These are phyloP conservation scores for Hypsizygus ulmarius DNA, from an alignment of 1,284 basidiomycete species.

Conservation along the genomic window DNA sequence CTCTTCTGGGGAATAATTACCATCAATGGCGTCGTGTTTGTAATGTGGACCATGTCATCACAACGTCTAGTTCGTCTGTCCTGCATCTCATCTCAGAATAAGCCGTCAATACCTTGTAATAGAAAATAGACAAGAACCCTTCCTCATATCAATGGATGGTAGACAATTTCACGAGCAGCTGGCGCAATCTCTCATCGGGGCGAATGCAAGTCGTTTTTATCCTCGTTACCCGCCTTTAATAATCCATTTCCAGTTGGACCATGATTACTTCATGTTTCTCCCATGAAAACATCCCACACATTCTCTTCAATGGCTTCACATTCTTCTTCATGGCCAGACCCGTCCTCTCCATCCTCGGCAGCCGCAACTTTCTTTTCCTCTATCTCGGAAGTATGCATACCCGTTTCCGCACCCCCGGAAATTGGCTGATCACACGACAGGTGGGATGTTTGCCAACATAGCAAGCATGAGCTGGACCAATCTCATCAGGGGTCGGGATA, in stretches of 20 bases:
- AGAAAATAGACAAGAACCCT: slow-evolving; percentile 46
- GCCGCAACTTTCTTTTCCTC: slow-evolving; percentile 66
- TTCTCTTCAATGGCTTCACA: slow-evolving; percentile 77
- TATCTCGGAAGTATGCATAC: slow-evolving; percentile 67
- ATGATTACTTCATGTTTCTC: slow-evolving; percentile 75
- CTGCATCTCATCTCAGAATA: background rate
- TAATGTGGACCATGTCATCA: slow-evolving; percentile 38
- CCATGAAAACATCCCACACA: slow-evolving; percentile 62
- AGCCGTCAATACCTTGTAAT: background rate
- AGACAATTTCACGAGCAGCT: slow-evolving; percentile 66
- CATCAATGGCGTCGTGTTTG: slow-evolving; percentile 39
- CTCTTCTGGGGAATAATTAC: slow-evolving; percentile 43
- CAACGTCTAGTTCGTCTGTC: slow-evolving; percentile 32
- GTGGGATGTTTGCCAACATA: slow-evolving; percentile 62
- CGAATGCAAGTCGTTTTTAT: slow-evolving; percentile 53
- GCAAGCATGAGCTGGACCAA: slow-evolving; percentile 60
- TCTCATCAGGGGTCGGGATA: slow-evolving; percentile 39
- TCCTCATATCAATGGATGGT: slow-evolving; percentile 56
- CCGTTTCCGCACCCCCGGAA: background rate
- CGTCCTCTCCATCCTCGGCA: slow-evolving; percentile 69
- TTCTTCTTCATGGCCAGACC: slow-evolving; percentile 79
- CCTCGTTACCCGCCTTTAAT: slow-evolving; percentile 2
- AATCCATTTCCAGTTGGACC: slow-evolving; percentile 64
- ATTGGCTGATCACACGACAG: slow-evolving; percentile 30
- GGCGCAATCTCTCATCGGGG: slow-evolving; percentile 65